Evolutionary conservation across 1,139 yeast species (phyloP).

Genomic region (Insectozyma bohioensis): DNA sequence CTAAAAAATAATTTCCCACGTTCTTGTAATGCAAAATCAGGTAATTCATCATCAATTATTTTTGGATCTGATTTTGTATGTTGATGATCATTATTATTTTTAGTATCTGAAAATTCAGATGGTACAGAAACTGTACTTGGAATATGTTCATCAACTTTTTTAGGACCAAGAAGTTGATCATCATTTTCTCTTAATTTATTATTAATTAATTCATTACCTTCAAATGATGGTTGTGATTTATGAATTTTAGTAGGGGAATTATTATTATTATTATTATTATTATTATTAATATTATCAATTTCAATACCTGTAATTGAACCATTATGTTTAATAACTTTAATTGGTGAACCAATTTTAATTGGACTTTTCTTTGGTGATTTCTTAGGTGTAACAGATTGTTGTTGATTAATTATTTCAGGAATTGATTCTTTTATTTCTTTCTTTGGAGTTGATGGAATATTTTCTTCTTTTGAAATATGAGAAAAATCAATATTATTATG

Average conservation of each 20-base stretch:
- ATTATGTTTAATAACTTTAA: conserved; percentile 34
- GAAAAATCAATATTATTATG: no score
- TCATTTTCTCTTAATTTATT: conserved; percentile 25
- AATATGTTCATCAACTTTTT: conserved; percentile 14
- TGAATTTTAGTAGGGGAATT: conserved; percentile 11
- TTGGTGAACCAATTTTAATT: conserved; percentile 44
- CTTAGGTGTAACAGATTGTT: not conserved
- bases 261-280: not conserved
- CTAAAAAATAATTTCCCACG: conserved; percentile 74
- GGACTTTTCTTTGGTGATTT: conserved; percentile 23
- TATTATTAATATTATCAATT: conserved; percentile 1
- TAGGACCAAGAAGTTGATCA: no score
- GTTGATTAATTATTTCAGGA: no score
- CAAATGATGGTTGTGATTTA: conserved; percentile 11
- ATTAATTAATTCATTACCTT: conserved; percentile 23
- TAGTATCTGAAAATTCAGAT: conserved; percentile 20
- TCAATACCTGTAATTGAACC: conserved; percentile 27
- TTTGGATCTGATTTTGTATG: conserved; percentile 8
- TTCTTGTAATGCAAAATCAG: conserved; percentile 34
- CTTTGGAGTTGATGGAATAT: conserved; percentile 4
- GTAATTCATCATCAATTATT: conserved; percentile 12
- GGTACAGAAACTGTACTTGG: conserved; percentile 34
- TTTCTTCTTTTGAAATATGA: no score
- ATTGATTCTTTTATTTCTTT: not conserved
- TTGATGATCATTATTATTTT: conserved; percentile 12